Evolutionary conservation across 1,139 yeast genomes (phyloP), one percentile per base, ranked within the genome.

Genomic region (Diutina scorzettiae): DNA sequence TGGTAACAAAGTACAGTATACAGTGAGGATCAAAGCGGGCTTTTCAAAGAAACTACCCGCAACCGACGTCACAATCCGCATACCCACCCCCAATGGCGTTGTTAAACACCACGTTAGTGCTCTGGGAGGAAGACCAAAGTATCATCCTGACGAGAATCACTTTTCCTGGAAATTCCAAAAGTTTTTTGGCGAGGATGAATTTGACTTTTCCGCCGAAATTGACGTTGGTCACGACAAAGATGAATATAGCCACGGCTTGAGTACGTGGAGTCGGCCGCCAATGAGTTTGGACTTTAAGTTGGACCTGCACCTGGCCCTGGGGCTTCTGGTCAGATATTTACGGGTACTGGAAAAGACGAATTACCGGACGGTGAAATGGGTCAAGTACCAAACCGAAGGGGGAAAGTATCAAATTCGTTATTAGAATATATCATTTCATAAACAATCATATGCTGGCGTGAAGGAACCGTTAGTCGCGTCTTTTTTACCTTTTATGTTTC

Each of bases 361-460:
- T 47, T 82, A 84, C 60, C 65, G 73, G 40, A 79, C 95, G 1
- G 78, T 85, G 18, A 89, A 89, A 56, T 87, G 95, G 94, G 93
- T 87, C 39, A 75, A 84, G 52, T 89, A 89, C 57, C 58, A 73
- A 17, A 73, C 89, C 1, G 73, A 70, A 48, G 78, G 89, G 0
- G 95, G 95, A 1, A 74, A 83, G 5, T 86, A 84, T 52, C 96
- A 86, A 48, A 70, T 85, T 12, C 65, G 95, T 45, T 78, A 78
- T 48, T 81, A 34, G 27, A 19, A 11, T 32, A 32, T n/a, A 30
- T 28, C 8, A 14, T n/a, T 7, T 28, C 3, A 5, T 12, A 27
- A 27, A 28, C 17, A 14, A n/a, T n/a, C 11, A n/a, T n/a, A n/a
- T n/a, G n/a, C n/a, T n/a, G n/a, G n/a, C n/a, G n/a, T n/a, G n/a